phyloP scores from a whole-genome alignment of 352 stramenopile genomes.

The Phytophthora constricta region DNA sequence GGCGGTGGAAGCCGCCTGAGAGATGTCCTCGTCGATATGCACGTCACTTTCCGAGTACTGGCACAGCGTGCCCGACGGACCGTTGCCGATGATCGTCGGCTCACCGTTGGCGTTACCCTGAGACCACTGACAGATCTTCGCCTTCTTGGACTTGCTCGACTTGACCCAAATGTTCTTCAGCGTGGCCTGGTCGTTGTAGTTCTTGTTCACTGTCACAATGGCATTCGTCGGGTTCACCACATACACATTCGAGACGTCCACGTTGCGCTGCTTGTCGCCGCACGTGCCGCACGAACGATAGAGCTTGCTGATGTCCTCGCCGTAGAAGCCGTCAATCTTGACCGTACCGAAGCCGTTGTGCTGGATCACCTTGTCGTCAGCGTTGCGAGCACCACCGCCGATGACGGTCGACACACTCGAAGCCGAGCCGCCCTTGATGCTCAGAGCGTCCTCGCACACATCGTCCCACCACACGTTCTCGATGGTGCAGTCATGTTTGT shows the following conservation, averaged over 20 bases:
- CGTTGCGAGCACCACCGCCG: not conserved
- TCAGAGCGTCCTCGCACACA: slow-evolving; percentile 1
- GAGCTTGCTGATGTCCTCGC: not conserved
- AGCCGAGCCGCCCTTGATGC: not conserved
- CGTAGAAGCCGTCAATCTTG: slow-evolving; percentile 3
- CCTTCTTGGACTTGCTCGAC: not conserved
- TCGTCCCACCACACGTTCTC: slow-evolving; percentile 4
- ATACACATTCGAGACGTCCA: not conserved
- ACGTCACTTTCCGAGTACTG: slow-evolving; percentile 38
- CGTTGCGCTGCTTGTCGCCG: not conserved
- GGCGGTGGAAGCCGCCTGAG: slow-evolving; percentile 5
- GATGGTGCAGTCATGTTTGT: not conserved
- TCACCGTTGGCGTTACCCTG: slow-evolving; percentile 12
- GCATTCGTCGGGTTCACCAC: not conserved
- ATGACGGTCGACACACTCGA: not conserved
- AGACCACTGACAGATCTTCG: slow-evolving; percentile 9
- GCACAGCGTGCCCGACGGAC: slow-evolving; percentile 3
- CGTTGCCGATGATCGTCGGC: slow-evolving; percentile 23
- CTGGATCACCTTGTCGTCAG: not conserved
- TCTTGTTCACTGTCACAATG: slow-evolving; percentile 1
- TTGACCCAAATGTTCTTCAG: not conserved
- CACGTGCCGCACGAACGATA: slow-evolving; percentile 1
- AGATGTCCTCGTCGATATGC: slow-evolving; percentile 30
- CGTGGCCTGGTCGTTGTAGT: slow-evolving; percentile 1
- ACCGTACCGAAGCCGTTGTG: not conserved